These are phyloP conservation scores for Entophlyctis helioformis DNA, from an alignment of 192 early-diverging fungal genomes.

Conservation along the genomic window DNA sequence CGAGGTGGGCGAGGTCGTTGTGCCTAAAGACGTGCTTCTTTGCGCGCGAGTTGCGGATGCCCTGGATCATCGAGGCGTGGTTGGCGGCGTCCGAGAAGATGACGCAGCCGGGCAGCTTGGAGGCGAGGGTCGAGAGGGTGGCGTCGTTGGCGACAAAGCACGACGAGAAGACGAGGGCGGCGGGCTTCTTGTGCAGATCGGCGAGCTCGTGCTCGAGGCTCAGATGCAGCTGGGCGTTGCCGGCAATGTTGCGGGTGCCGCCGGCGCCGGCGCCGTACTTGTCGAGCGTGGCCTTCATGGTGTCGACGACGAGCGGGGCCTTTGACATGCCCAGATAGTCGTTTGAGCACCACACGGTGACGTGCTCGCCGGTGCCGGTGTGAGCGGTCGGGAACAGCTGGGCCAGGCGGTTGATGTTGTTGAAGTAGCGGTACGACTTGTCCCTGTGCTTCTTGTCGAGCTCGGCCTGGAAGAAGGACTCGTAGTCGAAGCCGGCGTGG, in stretches of 20 bases:
- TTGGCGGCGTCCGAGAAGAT: slow-evolving; percentile 92
- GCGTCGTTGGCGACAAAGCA: slow-evolving; percentile 98
- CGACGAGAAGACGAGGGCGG: slow-evolving; percentile 89
- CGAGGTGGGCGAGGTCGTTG: slow-evolving; percentile 84
- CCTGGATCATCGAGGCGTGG: slow-evolving; percentile 99
- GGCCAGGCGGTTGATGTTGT: slow-evolving; percentile 98
- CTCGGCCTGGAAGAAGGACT: slow-evolving; percentile 69
- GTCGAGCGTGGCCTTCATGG: slow-evolving; percentile 90
- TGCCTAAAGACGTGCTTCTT: slow-evolving; percentile 84
- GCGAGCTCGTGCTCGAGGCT: slow-evolving; percentile 85
- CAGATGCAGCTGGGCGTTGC: slow-evolving; percentile 92
- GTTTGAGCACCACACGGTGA: slow-evolving; percentile 98
- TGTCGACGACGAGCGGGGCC: slow-evolving; percentile 68
- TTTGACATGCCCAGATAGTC: slow-evolving; percentile 97
- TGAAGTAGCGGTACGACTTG: slow-evolving; percentile 98
- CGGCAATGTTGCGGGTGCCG: slow-evolving; percentile 98
- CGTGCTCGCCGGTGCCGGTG: slow-evolving; percentile 74
- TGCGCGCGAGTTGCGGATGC: slow-evolving; percentile 82
- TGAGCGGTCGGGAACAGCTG: slow-evolving; percentile 86
- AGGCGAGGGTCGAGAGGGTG: slow-evolving; percentile 78
- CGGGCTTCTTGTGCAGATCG: slow-evolving; percentile 78
- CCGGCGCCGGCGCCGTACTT: slow-evolving; percentile 97
- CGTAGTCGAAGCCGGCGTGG: slow-evolving; percentile 68
- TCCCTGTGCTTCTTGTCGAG: slow-evolving; percentile 93
- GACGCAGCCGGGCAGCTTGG: slow-evolving; percentile 79